Evolutionary conservation across 306 rosid genomes (phyloP).

Genomic region (Nissolia schottii): DNA sequence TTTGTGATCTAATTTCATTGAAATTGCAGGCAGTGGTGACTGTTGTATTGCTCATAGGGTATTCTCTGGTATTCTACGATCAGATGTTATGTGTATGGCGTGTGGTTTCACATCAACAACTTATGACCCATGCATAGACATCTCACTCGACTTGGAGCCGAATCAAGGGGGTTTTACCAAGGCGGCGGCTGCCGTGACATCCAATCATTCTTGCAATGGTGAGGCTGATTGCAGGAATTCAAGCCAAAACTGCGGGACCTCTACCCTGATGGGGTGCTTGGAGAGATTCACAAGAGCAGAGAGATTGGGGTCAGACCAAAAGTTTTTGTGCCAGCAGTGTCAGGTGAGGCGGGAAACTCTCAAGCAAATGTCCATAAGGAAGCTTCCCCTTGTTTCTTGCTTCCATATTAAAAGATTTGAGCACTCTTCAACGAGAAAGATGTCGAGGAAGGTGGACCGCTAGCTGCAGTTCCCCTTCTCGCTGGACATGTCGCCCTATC

Average conservation of each 20-base stretch:
- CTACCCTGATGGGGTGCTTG: constrained; percentile 83
- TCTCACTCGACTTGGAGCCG: constrained; percentile 86
- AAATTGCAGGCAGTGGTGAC: constrained; percentile 77
- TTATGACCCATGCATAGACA: constrained; percentile 90
- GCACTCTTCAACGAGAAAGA: constrained; percentile 81
- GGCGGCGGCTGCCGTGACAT: constrained; percentile 39
- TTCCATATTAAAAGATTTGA: constrained; percentile 92
- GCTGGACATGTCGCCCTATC: constrained; percentile 82
- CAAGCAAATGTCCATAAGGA: constrained; percentile 91
- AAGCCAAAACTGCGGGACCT: constrained; percentile 45
- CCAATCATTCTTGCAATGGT: constrained; percentile 61
- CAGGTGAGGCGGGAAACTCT: constrained; percentile 86
- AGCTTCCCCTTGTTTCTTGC: constrained; percentile 86
- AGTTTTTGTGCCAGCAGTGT: constrained; percentile 88
- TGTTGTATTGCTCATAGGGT: constrained; percentile 94
- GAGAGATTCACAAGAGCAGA: constrained; percentile 91
- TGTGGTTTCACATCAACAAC: constrained; percentile 96
- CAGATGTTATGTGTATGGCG: constrained; percentile 94
- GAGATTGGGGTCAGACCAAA: constrained; percentile 88
- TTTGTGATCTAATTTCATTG: constrained; percentile 28
- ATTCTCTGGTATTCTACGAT: constrained; percentile 86
- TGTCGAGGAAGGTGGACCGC: constrained; percentile 82
- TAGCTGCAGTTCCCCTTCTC: constrained; percentile 91
- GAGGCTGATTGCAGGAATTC: constrained; percentile 53
- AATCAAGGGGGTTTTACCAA: constrained; percentile 58